phyloP scores from a whole-genome alignment of 352 stramenopile species.

The Phytophthora brassicae region DNA sequence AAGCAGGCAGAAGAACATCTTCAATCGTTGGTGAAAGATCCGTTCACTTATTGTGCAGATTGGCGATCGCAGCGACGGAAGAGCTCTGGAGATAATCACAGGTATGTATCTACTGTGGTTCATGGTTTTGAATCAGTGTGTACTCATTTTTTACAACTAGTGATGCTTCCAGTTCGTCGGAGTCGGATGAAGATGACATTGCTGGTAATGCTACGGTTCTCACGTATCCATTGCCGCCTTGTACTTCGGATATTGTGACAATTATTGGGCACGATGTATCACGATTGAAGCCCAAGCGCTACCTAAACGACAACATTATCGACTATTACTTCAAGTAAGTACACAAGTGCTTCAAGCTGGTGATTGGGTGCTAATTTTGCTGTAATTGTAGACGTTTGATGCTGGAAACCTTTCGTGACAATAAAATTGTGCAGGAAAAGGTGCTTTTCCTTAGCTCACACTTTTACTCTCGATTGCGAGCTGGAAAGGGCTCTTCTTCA shows the following conservation, averaged over 20 bases:
- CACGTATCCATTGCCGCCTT: slow-evolving; percentile 75
- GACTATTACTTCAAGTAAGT: slow-evolving; percentile 91
- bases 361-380: background rate
- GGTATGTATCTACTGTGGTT: slow-evolving; percentile 5
- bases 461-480: slow-evolving; percentile 70
- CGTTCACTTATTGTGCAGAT: slow-evolving; percentile 20
- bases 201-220: slow-evolving; percentile 42
- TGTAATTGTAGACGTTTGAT: slow-evolving; percentile 50
- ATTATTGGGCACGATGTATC: slow-evolving; percentile 65
- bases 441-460: slow-evolving; percentile 80
- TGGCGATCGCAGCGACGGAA: slow-evolving; percentile 3
- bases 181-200: slow-evolving; percentile 39
- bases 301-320: slow-evolving; percentile 93
- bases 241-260: slow-evolving; percentile 71
- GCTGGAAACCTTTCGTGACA: slow-evolving; percentile 44
- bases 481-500: slow-evolving; percentile 38
- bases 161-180: slow-evolving; percentile 15
- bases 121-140: background rate
- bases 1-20: slow-evolving; percentile 35
- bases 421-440: slow-evolving; percentile 57
- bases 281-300: slow-evolving; percentile 66
- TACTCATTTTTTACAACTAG: slow-evolving; percentile 3
- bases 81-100: slow-evolving; percentile 10
- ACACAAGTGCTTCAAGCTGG: background rate
- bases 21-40: slow-evolving; percentile 26